Base-by-base conservation (phyloP, 1,284 basidiomycete genomes). In the Blastosporella zonata region DNA sequence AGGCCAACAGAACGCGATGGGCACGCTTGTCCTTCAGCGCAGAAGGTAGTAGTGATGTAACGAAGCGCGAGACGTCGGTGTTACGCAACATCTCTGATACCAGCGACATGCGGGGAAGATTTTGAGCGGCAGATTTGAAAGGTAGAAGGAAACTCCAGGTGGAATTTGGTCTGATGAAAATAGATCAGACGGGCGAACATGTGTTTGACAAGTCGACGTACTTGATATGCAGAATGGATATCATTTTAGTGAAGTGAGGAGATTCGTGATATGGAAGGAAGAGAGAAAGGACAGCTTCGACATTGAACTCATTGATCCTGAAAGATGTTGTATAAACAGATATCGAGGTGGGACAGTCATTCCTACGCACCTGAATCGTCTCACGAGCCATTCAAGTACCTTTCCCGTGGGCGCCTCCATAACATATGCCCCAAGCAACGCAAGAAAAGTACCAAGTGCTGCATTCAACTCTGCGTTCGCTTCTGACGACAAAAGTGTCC, bases 251-350 rank as follows among this genome's bases (percentile, higher is more conserved):
- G 66, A 99, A 99, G 64, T 98, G 94, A 0, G 90, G 86, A 2
- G 96, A 93, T 58, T 94, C 91, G 62, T 98, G 93, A 64, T 96
- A 98, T 0, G 97, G 97, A 22, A 98, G 69, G 68, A 98, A 98
- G 15, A 93, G 74, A 10, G 84, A 72, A 5, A 99, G 75, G 17
- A 95, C 61, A n/a, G 79, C 76, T 40, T 87, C 76, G 34, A 94
- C 78, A 61, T 97, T 97, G 73, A 97, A 94, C 64, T 98, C 94
- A 65, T 98, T 82, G 31, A 98, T 82, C 62, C 95, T 96, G 27
- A 13, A 22, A 36, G 29, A 28, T 17, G n/a, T n/a, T 6, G 43
- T 22, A 28, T 29, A 35, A 23, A 17, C 18, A 13, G 0, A 17
- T 12, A 27, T 23, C 36, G 46, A 33, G 25, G 2, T 5, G 25